Percentiles rank a stretch among this genome's conserved stretches.
Evolutionary conservation across 2,329 filamentous ascomycete species (phyloP).

Genomic region (Ophiognomonia clavigignenti-juglandacearum): DNA sequence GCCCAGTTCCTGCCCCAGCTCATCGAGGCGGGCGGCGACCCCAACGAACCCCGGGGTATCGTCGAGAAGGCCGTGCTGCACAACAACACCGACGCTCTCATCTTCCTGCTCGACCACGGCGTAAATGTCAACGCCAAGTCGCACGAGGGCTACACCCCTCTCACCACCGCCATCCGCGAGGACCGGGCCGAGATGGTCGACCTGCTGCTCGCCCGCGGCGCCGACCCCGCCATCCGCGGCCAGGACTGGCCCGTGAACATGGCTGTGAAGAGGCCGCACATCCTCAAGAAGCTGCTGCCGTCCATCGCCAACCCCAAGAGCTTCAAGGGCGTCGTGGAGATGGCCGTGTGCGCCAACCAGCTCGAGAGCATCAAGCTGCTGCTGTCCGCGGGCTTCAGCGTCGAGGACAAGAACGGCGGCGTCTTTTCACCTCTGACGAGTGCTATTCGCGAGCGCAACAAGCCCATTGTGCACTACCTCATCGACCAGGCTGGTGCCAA

Average conservation of each 20-base stretch:
- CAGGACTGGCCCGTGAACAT: conserved; percentile 69
- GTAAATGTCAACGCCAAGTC: conserved; percentile 57
- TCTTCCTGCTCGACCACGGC: conserved; percentile 56
- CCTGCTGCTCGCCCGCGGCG: conserved; percentile 51
- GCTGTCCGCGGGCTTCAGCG: conserved; percentile 58
- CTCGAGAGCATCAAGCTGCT: conserved; percentile 64
- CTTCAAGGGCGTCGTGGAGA: conserved; percentile 63
- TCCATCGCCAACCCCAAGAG: conserved; percentile 53
- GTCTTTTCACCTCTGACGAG: conserved; percentile 68
- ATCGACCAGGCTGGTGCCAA: conserved; percentile 59
- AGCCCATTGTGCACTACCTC: conserved; percentile 56
- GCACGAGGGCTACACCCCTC: conserved; percentile 52
- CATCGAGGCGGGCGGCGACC: conserved; percentile 54
- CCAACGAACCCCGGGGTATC: conserved; percentile 58
- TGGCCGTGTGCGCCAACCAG: conserved; percentile 62
- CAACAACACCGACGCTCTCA: conserved; percentile 56
- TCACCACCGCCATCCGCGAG: conserved; percentile 62
- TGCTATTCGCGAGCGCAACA: conserved; percentile 58
- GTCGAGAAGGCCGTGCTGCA: conserved; percentile 58
- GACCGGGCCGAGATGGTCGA: conserved; percentile 56
- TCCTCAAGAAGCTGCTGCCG: conserved; percentile 55
- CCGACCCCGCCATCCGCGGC: conserved; percentile 58
- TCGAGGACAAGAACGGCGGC: conserved; percentile 68
- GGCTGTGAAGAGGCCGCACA: conserved; percentile 56
- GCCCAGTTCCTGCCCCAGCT: conserved; percentile 56